A percentile compares a stretch with the other conserved stretches of the same genome.
These are phyloP conservation scores for Penicillium canescens DNA, from an alignment of 495 filamentous ascomycete species.

Conservation along the genomic window DNA sequence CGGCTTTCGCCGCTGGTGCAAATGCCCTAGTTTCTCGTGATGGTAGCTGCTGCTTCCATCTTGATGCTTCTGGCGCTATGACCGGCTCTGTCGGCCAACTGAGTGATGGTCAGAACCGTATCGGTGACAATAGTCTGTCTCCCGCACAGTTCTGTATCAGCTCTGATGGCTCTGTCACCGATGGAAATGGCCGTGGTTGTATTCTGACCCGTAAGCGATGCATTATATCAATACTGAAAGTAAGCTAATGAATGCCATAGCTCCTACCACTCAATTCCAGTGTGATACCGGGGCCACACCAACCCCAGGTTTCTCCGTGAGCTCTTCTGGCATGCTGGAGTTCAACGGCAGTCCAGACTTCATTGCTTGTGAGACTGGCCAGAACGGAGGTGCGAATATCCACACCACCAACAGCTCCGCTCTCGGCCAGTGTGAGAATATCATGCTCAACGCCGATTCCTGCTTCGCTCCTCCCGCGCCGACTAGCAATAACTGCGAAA, in stretches of 20 bases:
- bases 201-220: constrained; percentile 50
- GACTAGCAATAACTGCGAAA: constrained; percentile 42
- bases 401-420: constrained; percentile 48
- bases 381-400: constrained; percentile 50
- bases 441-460: constrained; percentile 49
- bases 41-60: constrained; percentile 47
- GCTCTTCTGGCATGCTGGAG: constrained; percentile 45
- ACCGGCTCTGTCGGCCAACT: constrained; percentile 53
- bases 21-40: constrained; percentile 35
- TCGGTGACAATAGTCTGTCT: constrained; percentile 41
- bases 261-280: constrained; percentile 61
- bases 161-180: constrained; percentile 45
- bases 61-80: constrained; percentile 42
- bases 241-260: constrained; percentile 24
- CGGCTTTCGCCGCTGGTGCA: constrained; percentile 33
- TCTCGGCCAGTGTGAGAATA: constrained; percentile 44
- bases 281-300: constrained; percentile 57
- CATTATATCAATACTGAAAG: not conserved
- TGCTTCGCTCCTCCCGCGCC: constrained; percentile 31
- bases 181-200: constrained; percentile 54
- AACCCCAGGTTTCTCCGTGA: constrained; percentile 48
- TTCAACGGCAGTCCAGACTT: constrained; percentile 47
- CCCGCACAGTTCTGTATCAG: constrained; percentile 45
- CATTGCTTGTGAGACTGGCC: constrained; percentile 54
- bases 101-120: constrained; percentile 54